Evolutionary conservation across 345 rosid genomes (phyloP).

Genomic region (Anacardium occidentale): DNA sequence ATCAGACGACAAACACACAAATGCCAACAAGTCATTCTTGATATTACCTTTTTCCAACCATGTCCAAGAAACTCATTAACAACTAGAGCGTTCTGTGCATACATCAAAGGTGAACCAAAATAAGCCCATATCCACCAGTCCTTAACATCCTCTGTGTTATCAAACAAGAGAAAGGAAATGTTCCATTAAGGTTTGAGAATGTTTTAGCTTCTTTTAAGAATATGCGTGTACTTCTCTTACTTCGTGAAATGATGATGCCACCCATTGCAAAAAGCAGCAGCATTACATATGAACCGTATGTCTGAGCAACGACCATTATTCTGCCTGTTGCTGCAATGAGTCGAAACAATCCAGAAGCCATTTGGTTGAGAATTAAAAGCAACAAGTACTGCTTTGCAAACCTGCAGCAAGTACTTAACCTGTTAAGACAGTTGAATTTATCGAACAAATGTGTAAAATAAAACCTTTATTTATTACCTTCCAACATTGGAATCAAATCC

Average conservation of each 20-base stretch:
- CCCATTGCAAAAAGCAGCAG: conserved; percentile 55
- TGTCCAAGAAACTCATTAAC: conserved; percentile 73
- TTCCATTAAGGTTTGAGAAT: neutral
- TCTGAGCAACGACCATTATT: conserved; percentile 60
- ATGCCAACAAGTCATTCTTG: conserved; percentile 7
- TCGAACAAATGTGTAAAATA: neutral
- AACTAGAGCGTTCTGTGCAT: conserved; percentile 65
- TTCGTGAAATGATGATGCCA: conserved; percentile 67
- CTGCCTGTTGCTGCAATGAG: conserved; percentile 56
- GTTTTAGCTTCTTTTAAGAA: neutral
- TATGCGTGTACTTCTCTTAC: conserved; percentile 11
- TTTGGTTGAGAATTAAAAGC: conserved; percentile 53
- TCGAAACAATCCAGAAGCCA: conserved; percentile 66
- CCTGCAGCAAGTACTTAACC: conserved; percentile 38
- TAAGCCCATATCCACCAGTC: conserved; percentile 94
- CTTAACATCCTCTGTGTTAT: conserved; percentile 57
- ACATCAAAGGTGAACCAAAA: conserved; percentile 88
- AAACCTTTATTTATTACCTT: conserved; percentile 43
- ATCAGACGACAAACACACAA: neutral
- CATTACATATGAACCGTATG: conserved; percentile 59
- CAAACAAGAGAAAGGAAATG: neutral
- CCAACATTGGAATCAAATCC: conserved; percentile 73
- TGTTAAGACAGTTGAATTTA: neutral
- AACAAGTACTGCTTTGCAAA: conserved; percentile 56
- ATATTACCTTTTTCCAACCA: conserved; percentile 56